These are phyloP conservation scores for Chrysanthemum seticuspe DNA, from an alignment of 129 eudicot genomes.

Conservation along the genomic window DNA sequence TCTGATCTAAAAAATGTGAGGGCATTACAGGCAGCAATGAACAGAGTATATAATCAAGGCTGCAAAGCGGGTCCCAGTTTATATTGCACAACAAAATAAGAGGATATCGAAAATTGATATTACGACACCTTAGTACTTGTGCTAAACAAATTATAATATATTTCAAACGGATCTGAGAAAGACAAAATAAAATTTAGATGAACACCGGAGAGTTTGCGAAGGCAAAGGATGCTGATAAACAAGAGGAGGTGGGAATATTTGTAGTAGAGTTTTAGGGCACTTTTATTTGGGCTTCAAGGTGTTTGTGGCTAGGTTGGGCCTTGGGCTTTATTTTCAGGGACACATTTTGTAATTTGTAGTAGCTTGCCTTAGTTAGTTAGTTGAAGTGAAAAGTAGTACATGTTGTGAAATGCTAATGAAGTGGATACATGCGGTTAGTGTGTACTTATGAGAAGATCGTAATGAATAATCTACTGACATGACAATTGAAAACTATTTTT, in stretches of 20 bases:
- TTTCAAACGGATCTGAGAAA: too few relatives aligned
- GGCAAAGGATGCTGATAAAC: neutral
- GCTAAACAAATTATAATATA: neutral
- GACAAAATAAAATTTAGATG: too few relatives aligned
- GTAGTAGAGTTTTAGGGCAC: neutral
- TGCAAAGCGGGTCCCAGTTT: conserved; percentile 46
- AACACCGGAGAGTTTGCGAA: too few relatives aligned
- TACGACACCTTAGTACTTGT: conserved; percentile 41
- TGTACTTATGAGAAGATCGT: too few relatives aligned
- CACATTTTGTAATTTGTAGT: neutral
- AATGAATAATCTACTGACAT: too few relatives aligned
- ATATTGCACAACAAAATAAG: conserved; percentile 31
- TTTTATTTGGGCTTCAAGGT: neutral
- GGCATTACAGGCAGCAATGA: conserved; percentile 44
- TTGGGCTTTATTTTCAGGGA: neutral
- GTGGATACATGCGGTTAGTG: too few relatives aligned
- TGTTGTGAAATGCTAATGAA: too few relatives aligned
- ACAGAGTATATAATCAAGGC: conserved; percentile 25
- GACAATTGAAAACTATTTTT: too few relatives aligned
- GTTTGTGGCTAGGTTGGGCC: conserved; percentile 3
- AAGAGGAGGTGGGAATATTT: neutral
- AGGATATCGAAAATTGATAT: conserved; percentile 28
- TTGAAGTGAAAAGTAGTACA: neutral
- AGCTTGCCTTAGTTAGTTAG: too few relatives aligned
- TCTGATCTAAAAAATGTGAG: conserved; percentile 10